phyloP scores from a whole-genome alignment of 2,329 filamentous ascomycete species.

The Hymenoscyphus infarciens region DNA sequence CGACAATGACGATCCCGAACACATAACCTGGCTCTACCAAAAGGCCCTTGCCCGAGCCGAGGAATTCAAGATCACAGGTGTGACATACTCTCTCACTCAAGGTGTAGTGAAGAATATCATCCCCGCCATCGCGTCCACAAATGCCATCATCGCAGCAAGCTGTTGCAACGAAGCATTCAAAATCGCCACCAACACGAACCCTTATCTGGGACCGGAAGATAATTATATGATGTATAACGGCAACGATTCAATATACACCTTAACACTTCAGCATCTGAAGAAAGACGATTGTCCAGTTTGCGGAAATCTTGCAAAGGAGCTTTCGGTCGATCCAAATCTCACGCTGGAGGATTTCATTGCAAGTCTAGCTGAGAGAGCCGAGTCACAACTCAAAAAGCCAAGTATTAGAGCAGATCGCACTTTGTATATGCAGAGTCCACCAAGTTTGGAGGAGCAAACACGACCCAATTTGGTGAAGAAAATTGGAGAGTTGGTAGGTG shows the following conservation, averaged over 20 bases:
- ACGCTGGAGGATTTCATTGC: constrained; percentile 85
- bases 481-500: constrained; percentile 69
- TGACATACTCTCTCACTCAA: constrained; percentile 94
- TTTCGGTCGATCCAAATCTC: constrained; percentile 65
- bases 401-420: constrained; percentile 81
- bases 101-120: constrained; percentile 99
- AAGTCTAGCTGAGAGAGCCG: constrained; percentile 74
- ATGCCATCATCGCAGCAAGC: constrained; percentile 90
- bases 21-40: constrained; percentile 94
- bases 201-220: constrained; percentile 70
- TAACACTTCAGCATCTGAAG: constrained; percentile 92
- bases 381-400: constrained; percentile 91
- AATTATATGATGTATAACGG: constrained; percentile 99
- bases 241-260: constrained; percentile 93
- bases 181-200: constrained; percentile 78
- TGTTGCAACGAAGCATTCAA: constrained; percentile 98
- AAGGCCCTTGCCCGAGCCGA: constrained; percentile 76
- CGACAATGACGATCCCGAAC: constrained; percentile 93
- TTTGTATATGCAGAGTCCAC: constrained; percentile 84
- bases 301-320: constrained; percentile 72
- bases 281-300: constrained; percentile 96
- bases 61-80: constrained; percentile 86
- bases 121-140: constrained; percentile 94
- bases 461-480: constrained; percentile 77
- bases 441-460: constrained; percentile 78